Conservation (phyloP, 495 filamentous ascomycete genomes). For the Talaromyces thailandensis region DNA sequence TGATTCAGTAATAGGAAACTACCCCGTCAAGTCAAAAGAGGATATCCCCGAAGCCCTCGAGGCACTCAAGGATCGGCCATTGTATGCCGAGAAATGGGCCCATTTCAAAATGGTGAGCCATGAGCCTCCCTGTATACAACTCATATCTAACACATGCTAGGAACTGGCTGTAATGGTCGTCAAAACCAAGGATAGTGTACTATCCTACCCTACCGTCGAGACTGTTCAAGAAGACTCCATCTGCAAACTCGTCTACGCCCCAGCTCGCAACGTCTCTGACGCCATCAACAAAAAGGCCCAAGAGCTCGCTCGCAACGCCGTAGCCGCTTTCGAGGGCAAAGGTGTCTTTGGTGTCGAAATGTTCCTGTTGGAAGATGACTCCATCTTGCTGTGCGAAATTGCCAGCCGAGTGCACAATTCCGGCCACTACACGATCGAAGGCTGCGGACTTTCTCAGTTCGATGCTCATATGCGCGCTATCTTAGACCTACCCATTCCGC, state of each 20-base stretch:
- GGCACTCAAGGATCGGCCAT: conserved; percentile 55
- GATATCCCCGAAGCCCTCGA: conserved; percentile 64
- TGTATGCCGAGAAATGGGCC: conserved; percentile 91
- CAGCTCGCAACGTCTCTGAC: conserved; percentile 62
- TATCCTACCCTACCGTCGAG: conserved; percentile 86
- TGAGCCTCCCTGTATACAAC: not conserved
- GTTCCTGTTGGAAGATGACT: conserved; percentile 76
- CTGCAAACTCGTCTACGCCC: conserved; percentile 87
- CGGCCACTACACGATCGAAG: conserved; percentile 95
- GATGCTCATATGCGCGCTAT: conserved; percentile 85
- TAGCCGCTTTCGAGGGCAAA: conserved; percentile 73
- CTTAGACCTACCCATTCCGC: conserved; percentile 62
- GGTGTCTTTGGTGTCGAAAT: conserved; percentile 96
- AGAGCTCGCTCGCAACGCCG: conserved; percentile 67
- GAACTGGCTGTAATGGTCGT: conserved; percentile 94
- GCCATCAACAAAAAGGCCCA: conserved; percentile 56
- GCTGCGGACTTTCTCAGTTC: conserved; percentile 82
- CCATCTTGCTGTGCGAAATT: conserved; percentile 80
- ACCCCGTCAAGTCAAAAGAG: conserved; percentile 53
- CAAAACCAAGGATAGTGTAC: conserved; percentile 68
- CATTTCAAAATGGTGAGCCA: conserved; percentile 56
- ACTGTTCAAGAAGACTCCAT: conserved; percentile 92
- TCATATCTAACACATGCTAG: conserved; percentile 12
- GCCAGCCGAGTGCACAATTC: conserved; percentile 96
- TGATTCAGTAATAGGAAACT: conserved; percentile 49